These are phyloP conservation scores for Syzygium grande DNA, from an alignment of 345 rosid genomes.

Conservation along the genomic window DNA sequence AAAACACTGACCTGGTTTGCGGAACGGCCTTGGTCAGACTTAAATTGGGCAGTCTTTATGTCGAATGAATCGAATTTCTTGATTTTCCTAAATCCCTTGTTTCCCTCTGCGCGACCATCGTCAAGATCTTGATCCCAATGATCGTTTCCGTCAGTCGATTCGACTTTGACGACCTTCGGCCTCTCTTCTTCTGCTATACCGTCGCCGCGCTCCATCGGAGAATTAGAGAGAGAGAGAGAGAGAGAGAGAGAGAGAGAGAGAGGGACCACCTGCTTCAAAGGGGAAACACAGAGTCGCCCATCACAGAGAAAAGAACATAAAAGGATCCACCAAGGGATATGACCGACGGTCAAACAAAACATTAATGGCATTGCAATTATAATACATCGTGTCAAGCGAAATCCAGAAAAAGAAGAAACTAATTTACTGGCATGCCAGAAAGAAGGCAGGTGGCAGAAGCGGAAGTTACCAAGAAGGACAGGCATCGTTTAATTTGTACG, in stretches of 20 bases:
- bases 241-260: not conserved
- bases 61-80: too few species aligned
- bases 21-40: not conserved
- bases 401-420: too few species aligned
- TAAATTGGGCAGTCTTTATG: not conserved
- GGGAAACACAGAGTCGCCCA: too few species aligned
- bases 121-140: not conserved
- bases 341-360: too few species aligned
- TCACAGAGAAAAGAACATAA: too few species aligned
- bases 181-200: not conserved
- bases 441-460: not conserved
- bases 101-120: not conserved
- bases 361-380: too few species aligned
- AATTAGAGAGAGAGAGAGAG: not conserved
- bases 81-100: not conserved
- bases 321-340: too few species aligned
- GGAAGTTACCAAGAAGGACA: not conserved
- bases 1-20: not conserved
- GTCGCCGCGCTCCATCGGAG: not conserved
- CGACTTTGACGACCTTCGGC: not conserved
- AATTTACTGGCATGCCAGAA: not conserved
- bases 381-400: too few species aligned
- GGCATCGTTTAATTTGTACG: not conserved
- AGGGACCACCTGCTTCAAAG: too few species aligned
- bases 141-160: not conserved